Base-by-base conservation (phyloP, 2,329 filamentous ascomycete species). In the Ceratocystis variospora region DNA sequence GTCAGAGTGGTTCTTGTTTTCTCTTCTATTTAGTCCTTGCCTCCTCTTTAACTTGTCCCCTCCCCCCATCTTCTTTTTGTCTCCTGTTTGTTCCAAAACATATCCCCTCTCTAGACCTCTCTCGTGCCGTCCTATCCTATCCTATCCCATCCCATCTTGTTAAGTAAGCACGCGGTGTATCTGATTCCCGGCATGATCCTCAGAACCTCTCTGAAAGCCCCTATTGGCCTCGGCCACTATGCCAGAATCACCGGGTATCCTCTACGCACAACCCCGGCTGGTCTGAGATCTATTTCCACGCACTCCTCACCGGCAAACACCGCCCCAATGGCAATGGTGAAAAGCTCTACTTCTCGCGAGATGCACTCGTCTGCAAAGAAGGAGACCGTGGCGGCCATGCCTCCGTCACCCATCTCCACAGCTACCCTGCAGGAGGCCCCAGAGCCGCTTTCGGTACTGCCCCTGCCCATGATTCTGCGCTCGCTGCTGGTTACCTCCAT, bases 401-500 rank as follows among this genome's bases (percentile, higher is more conserved):
- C 64, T 3, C 25, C n/a, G 10, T 48, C 53, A 10, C 48, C 61
- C 33, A 61, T 57, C 28, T 25, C 64, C 46, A 17, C 64, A 17
- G 37, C 5, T 17, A 12, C 62, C 1, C 28, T 31, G 7, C 15
- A 22, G 15, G 72, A 71, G 69, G 62, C 70, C 17, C 68, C 71
- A 7, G 66, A 76, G 3, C 81, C 85, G 1, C 79, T 91, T 25
- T 83, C 86, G 0, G 80, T 88, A 50, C 79, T 91, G 45, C 87
- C 88, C 0, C 76, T 89, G 2, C 79, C 78, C 67, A 84, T 83
- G 67, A 78, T 92, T 46, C 74, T 91, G 19, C 85, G 88, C 68
- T 89, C 87, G 7, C 81, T 89, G 66, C 78, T 83, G 70, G 88
- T 87, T 65, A 87, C 83, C 5, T 80, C 81, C 45, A 81, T 91